phyloP scores from a whole-genome alignment of 306 rosid species.

The Fragaria nilgerrensis region DNA sequence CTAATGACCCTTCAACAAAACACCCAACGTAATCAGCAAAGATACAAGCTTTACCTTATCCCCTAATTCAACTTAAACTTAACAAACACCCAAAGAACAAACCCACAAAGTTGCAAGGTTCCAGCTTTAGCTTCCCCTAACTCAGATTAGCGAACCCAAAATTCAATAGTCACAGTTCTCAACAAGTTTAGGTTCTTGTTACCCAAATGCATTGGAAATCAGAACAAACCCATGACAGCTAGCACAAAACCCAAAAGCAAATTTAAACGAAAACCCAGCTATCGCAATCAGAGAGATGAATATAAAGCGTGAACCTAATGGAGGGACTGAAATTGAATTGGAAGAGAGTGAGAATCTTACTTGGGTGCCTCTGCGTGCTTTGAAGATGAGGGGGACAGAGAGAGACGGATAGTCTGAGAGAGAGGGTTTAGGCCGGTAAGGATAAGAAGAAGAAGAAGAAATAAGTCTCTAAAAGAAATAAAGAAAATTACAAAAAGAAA shows the following conservation, averaged over 20 bases:
- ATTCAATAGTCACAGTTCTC: neutral
- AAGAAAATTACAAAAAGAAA: neutral
- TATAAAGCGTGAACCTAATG: neutral
- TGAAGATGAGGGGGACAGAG: slow-evolving; percentile 2
- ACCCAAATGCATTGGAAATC: neutral
- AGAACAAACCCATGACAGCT: neutral
- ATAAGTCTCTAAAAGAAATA: neutral
- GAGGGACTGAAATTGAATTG: neutral
- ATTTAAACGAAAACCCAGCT: neutral
- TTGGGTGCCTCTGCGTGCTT: slow-evolving; percentile 3
- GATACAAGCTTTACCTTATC: neutral
- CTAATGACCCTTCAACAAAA: neutral
- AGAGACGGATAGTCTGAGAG: neutral
- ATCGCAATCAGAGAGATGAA: neutral
- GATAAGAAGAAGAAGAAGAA: slow-evolving; percentile 1
- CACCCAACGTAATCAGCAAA: neutral
- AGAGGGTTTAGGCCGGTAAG: neutral
- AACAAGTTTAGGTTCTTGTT: neutral
- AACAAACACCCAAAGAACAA: slow-evolving; percentile 2
- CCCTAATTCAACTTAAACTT: neutral
- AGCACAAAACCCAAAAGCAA: neutral
- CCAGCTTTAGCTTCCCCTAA: neutral
- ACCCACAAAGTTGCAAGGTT: neutral
- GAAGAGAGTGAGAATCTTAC: neutral
- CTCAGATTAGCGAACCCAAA: neutral